Evolutionary conservation across 2,329 filamentous ascomycete genomes (phyloP), one percentile per base, ranked within the genome.

Genomic region (Microdochium nivale): DNA sequence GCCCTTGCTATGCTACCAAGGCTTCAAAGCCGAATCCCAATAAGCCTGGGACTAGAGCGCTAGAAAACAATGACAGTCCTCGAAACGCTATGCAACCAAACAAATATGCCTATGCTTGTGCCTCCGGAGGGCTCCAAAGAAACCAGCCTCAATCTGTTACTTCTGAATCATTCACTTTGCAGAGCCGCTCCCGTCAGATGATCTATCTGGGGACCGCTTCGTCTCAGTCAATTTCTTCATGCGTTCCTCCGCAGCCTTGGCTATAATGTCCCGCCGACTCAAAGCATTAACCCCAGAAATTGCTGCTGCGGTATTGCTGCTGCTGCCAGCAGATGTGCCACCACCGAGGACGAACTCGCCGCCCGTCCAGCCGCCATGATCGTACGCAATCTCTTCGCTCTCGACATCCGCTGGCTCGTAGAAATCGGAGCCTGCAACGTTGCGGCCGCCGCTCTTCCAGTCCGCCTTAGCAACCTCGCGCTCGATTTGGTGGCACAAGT

Each of bases 401-500:
- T 65, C 66, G 50, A 65, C 64, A 16, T 72, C 75, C 27, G 77
- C 73, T 55, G 77, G 73, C 58, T 81, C 76, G 43, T 78, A 80
- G 69, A 78, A 68, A 71, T 81, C 76, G 73, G 82, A 66, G 74
- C 86, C 71, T 73, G 82, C 83, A 2, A 92, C 68, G 4, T 76
- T 81, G 50, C 77, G 72, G 0, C 91, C 91, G 0, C 84, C 83
- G 24, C 77, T 77, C 62, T 77, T 85, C 84, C 88, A 95, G 71
- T 96, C 90, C 16, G 80, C 87, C 48, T 72, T 74, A 52, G 87
- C 85, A 2, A 96, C 92, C 73, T 96, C 92, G 49, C 78, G 77
- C 74, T 97, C 91, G 62, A 96, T 95, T 72, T 86, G 79, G 59
- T 84, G 84, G 58, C 88, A 96, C 60, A 99, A 67, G 50, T 90